These are phyloP conservation scores for Sporothrix protearum DNA, from an alignment of 2,329 filamentous ascomycete species.

Conservation along the genomic window DNA sequence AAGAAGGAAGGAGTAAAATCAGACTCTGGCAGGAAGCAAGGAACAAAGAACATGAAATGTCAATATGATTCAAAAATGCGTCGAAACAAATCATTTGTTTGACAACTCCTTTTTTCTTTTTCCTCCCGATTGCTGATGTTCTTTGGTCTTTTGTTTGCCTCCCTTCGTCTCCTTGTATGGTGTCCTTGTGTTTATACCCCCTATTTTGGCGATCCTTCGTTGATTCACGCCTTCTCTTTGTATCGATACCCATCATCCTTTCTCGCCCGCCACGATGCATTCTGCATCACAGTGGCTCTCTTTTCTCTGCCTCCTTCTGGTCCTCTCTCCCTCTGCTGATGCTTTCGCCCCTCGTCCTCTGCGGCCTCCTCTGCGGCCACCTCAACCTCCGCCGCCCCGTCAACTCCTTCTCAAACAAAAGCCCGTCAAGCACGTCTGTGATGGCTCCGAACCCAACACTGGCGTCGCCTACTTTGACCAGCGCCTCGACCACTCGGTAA, in stretches of 20 bases:
- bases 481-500: constrained; percentile 19
- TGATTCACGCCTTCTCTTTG: neutral
- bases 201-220: neutral
- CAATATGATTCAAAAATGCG: neutral
- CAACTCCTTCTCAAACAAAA: neutral
- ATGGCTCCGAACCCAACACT: constrained; percentile 1
- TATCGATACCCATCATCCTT: neutral
- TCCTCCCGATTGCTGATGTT: neutral
- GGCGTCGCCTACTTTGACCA: constrained; percentile 22
- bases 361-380: neutral
- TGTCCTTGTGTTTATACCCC: neutral
- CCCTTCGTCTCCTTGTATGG: neutral
- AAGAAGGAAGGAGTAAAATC: neutral
- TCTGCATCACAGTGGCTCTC: neutral
- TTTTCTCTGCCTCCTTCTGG: no score
- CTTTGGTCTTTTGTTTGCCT: neutral
- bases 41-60: neutral
- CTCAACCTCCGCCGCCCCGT: neutral
- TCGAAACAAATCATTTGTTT: neutral
- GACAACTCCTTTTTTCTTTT: neutral
- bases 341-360: neutral
- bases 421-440: neutral
- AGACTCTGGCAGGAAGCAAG: neutral
- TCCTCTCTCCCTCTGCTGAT: neutral
- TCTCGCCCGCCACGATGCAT: neutral